Base-by-base conservation (phyloP, 257 asterid genomes). In the Haberlea rhodopensis region DNA sequence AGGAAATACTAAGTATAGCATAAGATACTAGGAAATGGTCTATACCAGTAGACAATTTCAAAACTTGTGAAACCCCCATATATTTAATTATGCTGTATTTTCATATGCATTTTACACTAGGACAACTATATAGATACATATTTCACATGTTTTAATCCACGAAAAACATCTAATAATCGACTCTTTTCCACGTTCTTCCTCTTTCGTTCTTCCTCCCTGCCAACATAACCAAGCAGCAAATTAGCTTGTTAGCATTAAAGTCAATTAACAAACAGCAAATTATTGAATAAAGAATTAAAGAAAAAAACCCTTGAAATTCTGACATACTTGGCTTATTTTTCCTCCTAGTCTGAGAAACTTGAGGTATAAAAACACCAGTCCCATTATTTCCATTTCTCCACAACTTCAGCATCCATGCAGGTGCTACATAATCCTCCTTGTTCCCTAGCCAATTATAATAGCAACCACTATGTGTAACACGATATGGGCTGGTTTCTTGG, bases 391-490 rank as follows among this genome's bases (percentile, higher is more conserved):
- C 48, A 11, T 40, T 40, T 40, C 48, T 40, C 48, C 48, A 40
- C 48, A 40, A 40, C 48, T 40, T 40, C 48, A 40, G 4, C 48
- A 40, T 40, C 48, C 48, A 40, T 13, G 48, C 48, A 40, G 48
- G 48, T 40, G 48, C 48, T 40, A 40, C 48, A 40, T 11, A 40
- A 40, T 40, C 48, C 13, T 57, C 79, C 29, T 72, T 76, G 27
- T 24, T 71, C 53, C 75, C 88, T 0, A 66, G 48, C 75, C 79
- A 78, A 27, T 71, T 67, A 57, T 74, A 74, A 37, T 62, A 77
- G 21, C 56, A 43, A 16, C 69, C 8, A 5, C 53, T 20, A 1
- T 27, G n/a, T 10, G 25, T 3, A 5, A 34, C 34, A 20, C 63
- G 15, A 7, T 22, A 7, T 1, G 23, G 6, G 45, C 27, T 20